phyloP scores from a whole-genome alignment of 2,329 filamentous ascomycete species.

The Scortechinia acanthostroma region DNA sequence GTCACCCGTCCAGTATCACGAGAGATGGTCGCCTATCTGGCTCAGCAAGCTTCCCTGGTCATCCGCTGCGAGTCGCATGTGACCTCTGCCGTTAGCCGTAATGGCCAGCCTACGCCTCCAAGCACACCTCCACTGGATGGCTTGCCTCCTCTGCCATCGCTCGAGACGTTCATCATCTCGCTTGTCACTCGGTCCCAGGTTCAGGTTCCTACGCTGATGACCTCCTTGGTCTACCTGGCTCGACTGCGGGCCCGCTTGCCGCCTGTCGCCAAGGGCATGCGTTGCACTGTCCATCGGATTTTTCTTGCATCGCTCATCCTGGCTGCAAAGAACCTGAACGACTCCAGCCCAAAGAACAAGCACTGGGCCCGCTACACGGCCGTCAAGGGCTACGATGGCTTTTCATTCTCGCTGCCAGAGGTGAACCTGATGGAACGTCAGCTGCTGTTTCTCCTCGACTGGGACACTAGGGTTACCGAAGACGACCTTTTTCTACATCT shows the following conservation, averaged over 20 bases:
- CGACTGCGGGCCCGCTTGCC: not conserved
- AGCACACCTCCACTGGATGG: not conserved
- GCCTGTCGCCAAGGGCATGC: slow-evolving; percentile 2
- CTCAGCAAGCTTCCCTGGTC: slow-evolving; percentile 32
- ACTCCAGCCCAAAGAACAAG: slow-evolving; percentile 3
- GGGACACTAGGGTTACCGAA: not conserved
- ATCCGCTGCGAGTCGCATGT: slow-evolving; percentile 29
- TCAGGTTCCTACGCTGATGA: not conserved
- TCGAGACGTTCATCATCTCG: not conserved
- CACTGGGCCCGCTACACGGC: slow-evolving; percentile 1
- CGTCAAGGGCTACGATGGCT: slow-evolving; percentile 1
- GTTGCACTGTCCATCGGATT: slow-evolving; percentile 1
- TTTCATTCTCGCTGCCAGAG: not conserved
- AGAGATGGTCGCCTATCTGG: slow-evolving; percentile 35
- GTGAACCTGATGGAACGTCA: slow-evolving; percentile 1
- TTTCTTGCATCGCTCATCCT: not conserved
- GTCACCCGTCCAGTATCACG: slow-evolving; percentile 33
- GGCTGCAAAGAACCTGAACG: slow-evolving; percentile 1
- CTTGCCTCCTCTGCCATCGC: not conserved
- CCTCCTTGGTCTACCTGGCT: not conserved
- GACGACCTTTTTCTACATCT: not conserved
- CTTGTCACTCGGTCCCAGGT: slow-evolving; percentile 1
- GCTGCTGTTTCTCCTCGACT: not conserved
- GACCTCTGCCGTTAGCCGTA: not conserved
- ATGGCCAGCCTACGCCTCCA: not conserved